Conservation (phyloP, 83 land plant species). For the Picea abies region DNA sequence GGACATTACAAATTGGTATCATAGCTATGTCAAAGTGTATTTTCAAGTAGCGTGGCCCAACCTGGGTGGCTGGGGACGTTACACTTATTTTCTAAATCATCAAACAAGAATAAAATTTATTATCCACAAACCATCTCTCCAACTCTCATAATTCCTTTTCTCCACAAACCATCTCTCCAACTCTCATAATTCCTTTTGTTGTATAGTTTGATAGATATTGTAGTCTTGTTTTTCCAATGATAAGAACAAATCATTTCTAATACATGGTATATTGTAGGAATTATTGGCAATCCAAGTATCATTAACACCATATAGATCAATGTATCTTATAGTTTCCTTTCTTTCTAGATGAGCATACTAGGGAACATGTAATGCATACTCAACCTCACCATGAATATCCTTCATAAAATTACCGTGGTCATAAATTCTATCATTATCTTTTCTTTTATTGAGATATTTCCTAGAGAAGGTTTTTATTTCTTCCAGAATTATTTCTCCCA, state of each 20-base stretch:
- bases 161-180: constrained; percentile 71
- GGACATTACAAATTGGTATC: too few relatives aligned
- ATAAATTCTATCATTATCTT: neutral
- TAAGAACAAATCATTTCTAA: constrained; percentile 41
- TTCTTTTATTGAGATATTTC: constrained; percentile 26
- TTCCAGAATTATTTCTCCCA: constrained; percentile 47
- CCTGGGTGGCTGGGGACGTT: too few relatives aligned
- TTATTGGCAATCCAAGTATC: constrained; percentile 39
- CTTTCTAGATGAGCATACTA: constrained; percentile 49
- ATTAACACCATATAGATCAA: constrained; percentile 36
- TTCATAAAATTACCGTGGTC: constrained; percentile 26
- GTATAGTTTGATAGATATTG: constrained; percentile 55
- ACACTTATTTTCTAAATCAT: too few relatives aligned
- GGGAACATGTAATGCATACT: constrained; percentile 56
- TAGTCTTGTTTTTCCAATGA: constrained; percentile 66
- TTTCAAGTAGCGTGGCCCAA: too few relatives aligned
- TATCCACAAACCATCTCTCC: constrained; percentile 64
- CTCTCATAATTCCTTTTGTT: constrained; percentile 50
- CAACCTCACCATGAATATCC: constrained; percentile 36
- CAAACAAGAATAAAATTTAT: constrained; percentile 20
- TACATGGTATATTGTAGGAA: constrained; percentile 26
- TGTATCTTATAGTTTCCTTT: constrained; percentile 42
- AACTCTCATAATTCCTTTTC: constrained; percentile 59
- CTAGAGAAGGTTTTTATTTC: constrained; percentile 59
- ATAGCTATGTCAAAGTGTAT: too few relatives aligned